These are phyloP conservation scores for Candida oleophila DNA, from an alignment of 805 yeast genomes.

Conservation along the genomic window DNA sequence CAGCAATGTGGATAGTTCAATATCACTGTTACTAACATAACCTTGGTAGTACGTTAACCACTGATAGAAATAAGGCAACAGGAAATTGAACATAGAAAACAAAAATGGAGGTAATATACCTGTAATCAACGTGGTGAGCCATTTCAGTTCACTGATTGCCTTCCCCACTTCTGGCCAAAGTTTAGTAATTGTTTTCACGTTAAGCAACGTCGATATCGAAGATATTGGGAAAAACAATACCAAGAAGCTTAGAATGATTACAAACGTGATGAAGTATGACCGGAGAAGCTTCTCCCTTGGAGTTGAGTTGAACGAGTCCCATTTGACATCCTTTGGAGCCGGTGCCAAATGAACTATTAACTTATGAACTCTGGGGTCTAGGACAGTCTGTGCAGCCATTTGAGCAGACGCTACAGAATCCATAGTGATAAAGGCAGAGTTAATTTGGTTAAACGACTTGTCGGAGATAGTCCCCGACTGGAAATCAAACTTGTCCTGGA, in stretches of 20 bases:
- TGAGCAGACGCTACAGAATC: slow-evolving; percentile 49
- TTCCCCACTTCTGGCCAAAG: slow-evolving; percentile 61
- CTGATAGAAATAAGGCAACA: slow-evolving; percentile 55
- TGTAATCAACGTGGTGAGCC: slow-evolving; percentile 55
- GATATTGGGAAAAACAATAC: slow-evolving; percentile 55
- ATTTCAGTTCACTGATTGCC: slow-evolving; percentile 48
- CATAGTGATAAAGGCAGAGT: slow-evolving; percentile 49
- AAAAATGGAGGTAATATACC: slow-evolving; percentile 63
- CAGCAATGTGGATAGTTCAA: slow-evolving; percentile 54
- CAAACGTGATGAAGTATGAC: slow-evolving; percentile 39
- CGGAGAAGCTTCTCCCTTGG: slow-evolving; percentile 35
- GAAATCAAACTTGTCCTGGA: slow-evolving; percentile 32
- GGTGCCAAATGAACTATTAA: slow-evolving; percentile 44
- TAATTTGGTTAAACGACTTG: slow-evolving; percentile 36
- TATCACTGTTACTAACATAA: slow-evolving; percentile 54
- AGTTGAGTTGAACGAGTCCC: slow-evolving; percentile 47
- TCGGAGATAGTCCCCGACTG: slow-evolving; percentile 24
- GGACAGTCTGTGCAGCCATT: slow-evolving; percentile 47
- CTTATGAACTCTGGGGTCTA: slow-evolving; percentile 45
- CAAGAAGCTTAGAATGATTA: slow-evolving; percentile 49
- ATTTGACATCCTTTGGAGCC: slow-evolving; percentile 46
- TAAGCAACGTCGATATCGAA: slow-evolving; percentile 55
- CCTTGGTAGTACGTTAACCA: slow-evolving; percentile 53
- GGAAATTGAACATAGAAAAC: slow-evolving; percentile 52
- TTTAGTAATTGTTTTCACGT: slow-evolving; percentile 53